Base-by-base conservation (phyloP, 2,329 filamentous ascomycete species). In the Stachybotrys elegans region DNA sequence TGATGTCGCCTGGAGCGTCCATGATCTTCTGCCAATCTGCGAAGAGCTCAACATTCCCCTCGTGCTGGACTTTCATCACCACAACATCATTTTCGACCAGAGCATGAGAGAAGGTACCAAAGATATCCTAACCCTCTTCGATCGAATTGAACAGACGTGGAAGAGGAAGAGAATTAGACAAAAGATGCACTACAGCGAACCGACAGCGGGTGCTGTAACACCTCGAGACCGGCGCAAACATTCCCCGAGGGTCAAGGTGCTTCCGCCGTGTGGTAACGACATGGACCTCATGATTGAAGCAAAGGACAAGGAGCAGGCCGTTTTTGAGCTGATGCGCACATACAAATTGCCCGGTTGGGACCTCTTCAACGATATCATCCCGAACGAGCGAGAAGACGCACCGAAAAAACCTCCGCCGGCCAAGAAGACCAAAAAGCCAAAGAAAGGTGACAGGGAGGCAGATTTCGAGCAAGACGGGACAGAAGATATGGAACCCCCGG, bases 271-370 rank as follows among this genome's bases (percentile, higher is more conserved):
- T 56, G 75, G 83, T 4, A 70, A 79, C 1, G 83, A 86, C 23
- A 93, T 94, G 85, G 92, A 96, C 58, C 72, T 97, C n/a, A 97
- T 97, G 92, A 96, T 97, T 48, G 92, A 97, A 68, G 92, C 92
- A 39, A 97, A 97, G 62, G 92, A 96, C 59, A 97, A 97, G 65
- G 92, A 97, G 61, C 92, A 97, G 63, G 90, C 92, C 0, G 89
- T 96, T 0, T 95, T 97, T 56, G 89, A 95, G 51, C 74, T 97
- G 16, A 96, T 96, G 90, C 78, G 86, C 19, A 90, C 75, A 0
- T 95, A 90, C 62, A 90, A 84, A 55, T 72, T 97, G 1, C 88
- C 90, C 0, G 90, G 90, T 0, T 87, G 83, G 66, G 75, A 93
- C 17, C 76, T 67, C 0, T 81, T 94, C 59, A 86, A 85, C 52